Evolutionary conservation across 352 stramenopile species (phyloP), one percentile per base, ranked within the genome.

Genomic region (Globisporangium nodosum): DNA sequence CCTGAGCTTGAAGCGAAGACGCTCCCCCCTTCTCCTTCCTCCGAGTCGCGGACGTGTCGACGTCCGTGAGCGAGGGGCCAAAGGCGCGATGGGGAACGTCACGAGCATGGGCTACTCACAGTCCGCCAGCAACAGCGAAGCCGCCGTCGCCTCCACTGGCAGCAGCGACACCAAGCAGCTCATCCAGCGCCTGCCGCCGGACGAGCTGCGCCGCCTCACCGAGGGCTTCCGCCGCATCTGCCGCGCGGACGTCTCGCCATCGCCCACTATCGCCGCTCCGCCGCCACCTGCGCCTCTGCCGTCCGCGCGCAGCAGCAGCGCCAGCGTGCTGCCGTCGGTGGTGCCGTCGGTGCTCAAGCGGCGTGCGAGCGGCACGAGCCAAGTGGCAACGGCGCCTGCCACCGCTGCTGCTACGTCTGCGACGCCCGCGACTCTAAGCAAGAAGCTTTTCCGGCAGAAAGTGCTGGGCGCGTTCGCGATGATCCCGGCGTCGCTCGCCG

Each of bases 371-470:
- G 37, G 47, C 40, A 46, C 24, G 16, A 54, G 37, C 7, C 53
- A 57, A n/a, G 60, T 39, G 3, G 60, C 54, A 0, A 27, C n/a
- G 20, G 8, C 43, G 4, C 42, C 42, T 4, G 60, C 60, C 3
- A 18, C 15, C 15, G 33, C 60, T 37, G 39, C 52, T 3, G 21
- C 31, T 13, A 40, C 15, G 4, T 21, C 24, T 7, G 13, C 20
- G 13, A 24, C 39, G 35, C 37, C 40, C 20, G 56, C 9, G 49
- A 60, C 16, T 49, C 47, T 92, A 40, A 75, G 42, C 54, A 92
- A 92, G 68, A 88, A 89, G 50, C 54, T 82, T 43, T 95, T 95
- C 50, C 83, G 85, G n/a, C 74, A 68, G 52, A 93, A 93, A 60
- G 61, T 95, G 27, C 69, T 95, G 16, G 74, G 77, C 33, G 70